Percentiles rank a stretch among this genome's conserved stretches.
These are phyloP conservation scores for Volvox reticuliferus DNA, from an alignment of 139 green algal genomes.

Conservation along the genomic window DNA sequence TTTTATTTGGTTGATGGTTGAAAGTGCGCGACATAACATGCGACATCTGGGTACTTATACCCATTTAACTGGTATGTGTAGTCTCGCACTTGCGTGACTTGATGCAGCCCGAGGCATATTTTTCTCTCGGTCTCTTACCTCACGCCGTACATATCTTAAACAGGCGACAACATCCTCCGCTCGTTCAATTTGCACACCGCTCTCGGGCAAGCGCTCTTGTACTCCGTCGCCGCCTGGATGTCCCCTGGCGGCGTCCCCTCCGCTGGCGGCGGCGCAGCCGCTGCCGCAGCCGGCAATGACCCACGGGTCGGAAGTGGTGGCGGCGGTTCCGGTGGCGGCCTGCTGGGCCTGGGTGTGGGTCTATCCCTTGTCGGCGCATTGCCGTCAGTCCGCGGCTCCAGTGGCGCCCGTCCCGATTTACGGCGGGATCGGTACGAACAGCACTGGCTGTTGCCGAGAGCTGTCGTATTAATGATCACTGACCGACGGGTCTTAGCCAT, in stretches of 20 bases:
- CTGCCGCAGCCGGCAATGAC: not conserved
- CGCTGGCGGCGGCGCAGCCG: not conserved
- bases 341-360: not conserved
- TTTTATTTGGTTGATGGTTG: too few species aligned
- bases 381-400: not conserved
- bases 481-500: constrained; percentile 76
- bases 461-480: constrained; percentile 81
- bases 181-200: constrained; percentile 63
- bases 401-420: not conserved
- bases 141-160: too few species aligned
- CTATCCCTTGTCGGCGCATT: not conserved
- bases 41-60: too few species aligned
- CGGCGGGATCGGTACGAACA: constrained; percentile 78
- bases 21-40: too few species aligned
- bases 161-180: constrained; percentile 82
- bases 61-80: too few species aligned
- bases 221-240: constrained; percentile 37
- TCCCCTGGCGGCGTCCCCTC: not conserved
- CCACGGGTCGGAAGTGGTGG: not conserved
- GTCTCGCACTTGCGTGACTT: too few species aligned
- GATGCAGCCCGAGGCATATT: too few species aligned
- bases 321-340: not conserved
- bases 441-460: constrained; percentile 83
- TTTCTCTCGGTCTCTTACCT: too few species aligned
- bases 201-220: constrained; percentile 80